Evolutionary conservation across 257 asterid genomes (phyloP).

Genomic region (Henckelia pumila): DNA sequence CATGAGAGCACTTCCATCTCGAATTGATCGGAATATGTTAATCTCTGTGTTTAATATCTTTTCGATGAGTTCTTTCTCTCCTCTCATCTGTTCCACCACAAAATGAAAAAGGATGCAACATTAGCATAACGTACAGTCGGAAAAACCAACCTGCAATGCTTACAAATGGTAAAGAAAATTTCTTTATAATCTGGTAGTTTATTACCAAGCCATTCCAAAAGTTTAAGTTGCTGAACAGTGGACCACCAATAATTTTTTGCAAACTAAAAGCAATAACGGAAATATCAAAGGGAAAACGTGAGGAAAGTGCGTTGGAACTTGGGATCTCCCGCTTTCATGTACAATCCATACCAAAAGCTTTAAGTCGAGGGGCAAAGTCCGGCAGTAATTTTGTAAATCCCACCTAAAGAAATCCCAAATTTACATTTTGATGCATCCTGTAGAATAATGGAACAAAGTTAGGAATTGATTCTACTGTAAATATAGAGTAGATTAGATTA

Average conservation of each 20-base stretch:
- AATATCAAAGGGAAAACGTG: neutral
- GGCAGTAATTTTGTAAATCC: too few relatives aligned
- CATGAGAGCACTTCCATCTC: conserved; percentile 99
- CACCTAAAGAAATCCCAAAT: too few relatives aligned
- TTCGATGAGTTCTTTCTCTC: conserved; percentile 88
- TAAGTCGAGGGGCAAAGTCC: too few relatives aligned
- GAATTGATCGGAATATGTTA: conserved; percentile 78
- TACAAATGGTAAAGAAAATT: neutral
- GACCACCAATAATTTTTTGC: neutral
- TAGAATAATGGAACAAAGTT: too few relatives aligned
- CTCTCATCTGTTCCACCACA: conserved; percentile 66
- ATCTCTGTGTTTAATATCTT: conserved; percentile 92
- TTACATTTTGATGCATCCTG: too few relatives aligned
- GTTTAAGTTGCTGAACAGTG: neutral
- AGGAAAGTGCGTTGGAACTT: neutral
- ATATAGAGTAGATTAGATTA: too few relatives aligned
- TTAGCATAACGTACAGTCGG: conserved; percentile 1
- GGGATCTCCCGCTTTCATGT: neutral
- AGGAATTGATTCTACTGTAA: too few relatives aligned
- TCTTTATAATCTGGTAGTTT: neutral
- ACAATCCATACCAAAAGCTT: neutral
- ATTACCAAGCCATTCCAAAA: neutral
- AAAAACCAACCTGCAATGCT: neutral
- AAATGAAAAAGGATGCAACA: neutral
- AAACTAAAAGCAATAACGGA: neutral